Conservation (phyloP, 1,284 basidiomycete species). For the Cutaneotrichosporon mucoides region DNA sequence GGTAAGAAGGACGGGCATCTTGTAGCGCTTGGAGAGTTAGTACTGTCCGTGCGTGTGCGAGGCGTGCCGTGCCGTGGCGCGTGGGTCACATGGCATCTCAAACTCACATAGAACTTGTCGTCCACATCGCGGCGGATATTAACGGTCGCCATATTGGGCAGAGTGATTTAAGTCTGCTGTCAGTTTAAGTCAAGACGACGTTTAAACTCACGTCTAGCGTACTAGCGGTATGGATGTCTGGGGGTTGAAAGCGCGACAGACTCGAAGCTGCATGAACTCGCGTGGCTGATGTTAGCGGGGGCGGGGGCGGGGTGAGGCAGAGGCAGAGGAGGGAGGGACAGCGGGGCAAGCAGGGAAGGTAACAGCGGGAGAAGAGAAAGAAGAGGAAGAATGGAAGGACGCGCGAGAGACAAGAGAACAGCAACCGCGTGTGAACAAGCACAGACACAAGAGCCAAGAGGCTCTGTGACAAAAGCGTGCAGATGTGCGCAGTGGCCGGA, state of each 20-base stretch:
- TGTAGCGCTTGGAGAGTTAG: conserved; percentile 43
- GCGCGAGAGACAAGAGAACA: too few relatives aligned
- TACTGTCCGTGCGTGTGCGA: background rate
- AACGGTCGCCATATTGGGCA: conserved; percentile 74
- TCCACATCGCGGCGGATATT: conserved; percentile 99
- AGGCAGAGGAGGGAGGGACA: too few relatives aligned
- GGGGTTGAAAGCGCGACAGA: conserved; percentile 5
- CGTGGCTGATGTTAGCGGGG: conserved; percentile 9
- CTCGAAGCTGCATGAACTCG: conserved; percentile 27
- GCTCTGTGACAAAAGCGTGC: too few relatives aligned
- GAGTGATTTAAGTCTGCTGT: conserved; percentile 15
- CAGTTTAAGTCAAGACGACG: background rate
- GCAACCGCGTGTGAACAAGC: too few relatives aligned
- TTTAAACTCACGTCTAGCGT: conserved; percentile 22
- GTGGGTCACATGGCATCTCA: too few relatives aligned
- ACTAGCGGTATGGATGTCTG: conserved; percentile 9
- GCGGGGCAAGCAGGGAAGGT: too few relatives aligned
- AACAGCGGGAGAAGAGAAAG: too few relatives aligned
- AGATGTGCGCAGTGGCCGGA: too few relatives aligned
- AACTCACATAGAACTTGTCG: conserved; percentile 57
- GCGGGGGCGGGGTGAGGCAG: too few relatives aligned
- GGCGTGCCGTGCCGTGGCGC: background rate
- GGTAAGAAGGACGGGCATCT: conserved; percentile 88
- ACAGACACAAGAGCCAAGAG: too few relatives aligned
- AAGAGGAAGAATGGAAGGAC: too few relatives aligned